phyloP scores from a whole-genome alignment of 768 basidiomycete genomes.

The Collybia nuda region DNA sequence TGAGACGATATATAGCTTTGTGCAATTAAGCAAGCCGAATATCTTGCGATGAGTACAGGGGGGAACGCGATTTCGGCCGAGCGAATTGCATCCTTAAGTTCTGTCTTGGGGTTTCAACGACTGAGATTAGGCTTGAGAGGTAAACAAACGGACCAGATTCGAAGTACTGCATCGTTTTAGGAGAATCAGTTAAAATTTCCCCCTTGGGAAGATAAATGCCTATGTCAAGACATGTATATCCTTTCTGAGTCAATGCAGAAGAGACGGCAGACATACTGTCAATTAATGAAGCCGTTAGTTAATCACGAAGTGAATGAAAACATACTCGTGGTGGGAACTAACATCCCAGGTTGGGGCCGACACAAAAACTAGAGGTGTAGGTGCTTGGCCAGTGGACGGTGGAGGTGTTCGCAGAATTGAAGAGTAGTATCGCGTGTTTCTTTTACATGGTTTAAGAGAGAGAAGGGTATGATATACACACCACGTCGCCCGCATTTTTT shows the following conservation, averaged over 20 bases:
- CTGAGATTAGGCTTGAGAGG: background rate
- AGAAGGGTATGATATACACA: too few relatives aligned
- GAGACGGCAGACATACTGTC: constrained; percentile 34
- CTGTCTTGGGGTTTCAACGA: constrained; percentile 23
- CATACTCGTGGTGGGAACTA: constrained; percentile 36
- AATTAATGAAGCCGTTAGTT: background rate
- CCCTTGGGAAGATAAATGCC: constrained; percentile 31
- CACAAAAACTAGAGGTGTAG: constrained; percentile 54
- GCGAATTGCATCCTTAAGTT: constrained; percentile 40
- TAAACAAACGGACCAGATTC: constrained; percentile 33
- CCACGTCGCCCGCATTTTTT: too few relatives aligned
- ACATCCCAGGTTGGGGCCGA: constrained; percentile 46
- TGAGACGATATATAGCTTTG: constrained; percentile 71
- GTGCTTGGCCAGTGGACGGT: constrained; percentile 39
- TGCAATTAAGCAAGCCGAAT: constrained; percentile 51
- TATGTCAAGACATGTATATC: constrained; percentile 48
- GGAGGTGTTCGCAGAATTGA: constrained; percentile 38
- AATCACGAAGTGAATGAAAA: background rate
- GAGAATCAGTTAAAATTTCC: constrained; percentile 17
- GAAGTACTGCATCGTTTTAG: constrained; percentile 35
- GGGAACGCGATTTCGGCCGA: constrained; percentile 50
- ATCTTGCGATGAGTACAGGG: constrained; percentile 54
- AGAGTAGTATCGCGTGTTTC: constrained; percentile 20
- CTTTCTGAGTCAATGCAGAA: constrained; percentile 42
- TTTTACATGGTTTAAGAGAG: background rate